These are phyloP conservation scores for Bonia amplexicaulis DNA, from an alignment of 176 grass and related monocot genomes.

Conservation along the genomic window DNA sequence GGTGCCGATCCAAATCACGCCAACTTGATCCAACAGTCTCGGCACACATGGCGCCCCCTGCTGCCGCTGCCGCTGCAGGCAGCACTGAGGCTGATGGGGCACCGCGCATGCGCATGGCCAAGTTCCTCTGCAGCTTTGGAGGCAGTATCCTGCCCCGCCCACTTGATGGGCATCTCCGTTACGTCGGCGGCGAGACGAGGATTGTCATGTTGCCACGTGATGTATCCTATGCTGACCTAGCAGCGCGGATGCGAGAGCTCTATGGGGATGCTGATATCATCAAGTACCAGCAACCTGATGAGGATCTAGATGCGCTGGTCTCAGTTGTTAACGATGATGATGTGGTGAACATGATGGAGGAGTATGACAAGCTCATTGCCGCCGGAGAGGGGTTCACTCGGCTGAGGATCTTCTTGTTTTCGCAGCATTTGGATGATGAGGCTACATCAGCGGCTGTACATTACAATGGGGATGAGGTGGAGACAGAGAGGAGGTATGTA, in stretches of 20 bases:
- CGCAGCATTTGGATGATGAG: constrained; percentile 58
- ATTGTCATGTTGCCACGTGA: constrained; percentile 59
- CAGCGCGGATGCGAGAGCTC: constrained; percentile 61
- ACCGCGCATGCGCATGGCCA: constrained; percentile 58
- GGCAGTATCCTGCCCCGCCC: constrained; percentile 87
- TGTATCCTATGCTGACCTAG: constrained; percentile 48
- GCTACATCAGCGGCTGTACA: constrained; percentile 29
- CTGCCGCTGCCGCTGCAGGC: background rate
- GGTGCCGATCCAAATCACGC: background rate
- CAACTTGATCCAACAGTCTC: background rate
- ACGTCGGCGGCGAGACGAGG: constrained; percentile 80
- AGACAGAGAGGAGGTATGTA: constrained; percentile 81
- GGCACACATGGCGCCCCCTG: constrained; percentile 15
- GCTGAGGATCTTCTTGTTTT: constrained; percentile 88
- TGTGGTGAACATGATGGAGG: constrained; percentile 98
- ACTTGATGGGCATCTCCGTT: constrained; percentile 65
- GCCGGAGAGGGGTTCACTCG: constrained; percentile 57
- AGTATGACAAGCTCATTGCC: constrained; percentile 88
- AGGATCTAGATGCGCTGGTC: constrained; percentile 88
- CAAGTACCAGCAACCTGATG: constrained; percentile 96
- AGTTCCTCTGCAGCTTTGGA: constrained; percentile 93
- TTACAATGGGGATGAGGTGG: constrained; percentile 60
- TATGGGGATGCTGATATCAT: constrained; percentile 71
- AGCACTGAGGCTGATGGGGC: constrained; percentile 32
- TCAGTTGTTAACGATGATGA: constrained; percentile 94